Evolutionary conservation across 163 green algal genomes (phyloP).

Genomic region (Volvox carteri): DNA sequence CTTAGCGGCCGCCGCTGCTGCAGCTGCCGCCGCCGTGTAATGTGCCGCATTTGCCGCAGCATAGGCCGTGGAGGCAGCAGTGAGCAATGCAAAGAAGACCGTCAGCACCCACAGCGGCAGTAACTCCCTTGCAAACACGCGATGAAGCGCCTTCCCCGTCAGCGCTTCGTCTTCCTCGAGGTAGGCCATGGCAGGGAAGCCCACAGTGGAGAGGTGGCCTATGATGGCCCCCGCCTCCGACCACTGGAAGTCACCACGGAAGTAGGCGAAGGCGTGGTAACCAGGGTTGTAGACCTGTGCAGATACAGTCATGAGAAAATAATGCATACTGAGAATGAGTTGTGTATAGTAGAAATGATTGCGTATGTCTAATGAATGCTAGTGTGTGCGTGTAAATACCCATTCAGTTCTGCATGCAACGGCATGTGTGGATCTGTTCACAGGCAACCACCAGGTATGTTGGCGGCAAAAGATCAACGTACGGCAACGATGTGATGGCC

Average conservation of each 20-base stretch:
- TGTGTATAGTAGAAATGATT: too few relatives aligned
- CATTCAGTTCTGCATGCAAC: too few relatives aligned
- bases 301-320: too few relatives aligned
- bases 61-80: background rate
- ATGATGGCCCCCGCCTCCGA: constrained; percentile 42
- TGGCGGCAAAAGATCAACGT: too few relatives aligned
- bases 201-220: constrained; percentile 13
- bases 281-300: constrained; percentile 64
- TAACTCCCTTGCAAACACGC: constrained; percentile 42
- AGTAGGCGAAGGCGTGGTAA: constrained; percentile 59
- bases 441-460: too few relatives aligned
- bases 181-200: constrained; percentile 57
- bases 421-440: too few relatives aligned
- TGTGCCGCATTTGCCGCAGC: constrained; percentile 6
- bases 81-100: constrained; percentile 25
- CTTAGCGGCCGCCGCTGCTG: constrained; percentile 9
- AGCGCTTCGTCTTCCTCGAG: background rate
- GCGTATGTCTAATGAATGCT: too few relatives aligned
- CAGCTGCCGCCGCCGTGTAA: background rate
- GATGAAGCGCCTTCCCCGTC: constrained; percentile 1
- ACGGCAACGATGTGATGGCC: too few relatives aligned
- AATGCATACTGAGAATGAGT: too few relatives aligned
- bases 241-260: constrained; percentile 50
- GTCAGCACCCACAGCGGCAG: constrained; percentile 62
- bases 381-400: too few relatives aligned